Percentiles rank a stretch among this genome's conserved stretches.
These are phyloP conservation scores for Metschnikowia aberdeeniae DNA, from an alignment of 805 yeast species.

Conservation along the genomic window DNA sequence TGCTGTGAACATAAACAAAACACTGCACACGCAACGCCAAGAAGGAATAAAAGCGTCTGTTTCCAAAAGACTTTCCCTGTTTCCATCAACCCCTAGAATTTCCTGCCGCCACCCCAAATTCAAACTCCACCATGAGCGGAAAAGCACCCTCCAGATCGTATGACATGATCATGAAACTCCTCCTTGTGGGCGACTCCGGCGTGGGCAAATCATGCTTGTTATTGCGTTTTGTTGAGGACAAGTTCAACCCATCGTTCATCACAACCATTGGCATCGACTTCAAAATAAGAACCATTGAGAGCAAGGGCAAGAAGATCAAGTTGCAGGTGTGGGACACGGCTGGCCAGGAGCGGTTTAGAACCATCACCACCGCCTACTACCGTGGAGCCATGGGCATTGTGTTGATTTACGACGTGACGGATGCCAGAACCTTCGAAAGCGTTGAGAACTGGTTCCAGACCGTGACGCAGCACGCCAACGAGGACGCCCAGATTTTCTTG, in stretches of 20 bases:
- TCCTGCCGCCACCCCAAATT: background rate
- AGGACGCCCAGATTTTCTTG: constrained; percentile 87
- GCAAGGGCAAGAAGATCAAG: constrained; percentile 89
- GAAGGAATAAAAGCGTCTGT: background rate
- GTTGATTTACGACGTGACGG: constrained; percentile 79
- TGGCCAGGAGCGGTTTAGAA: constrained; percentile 94
- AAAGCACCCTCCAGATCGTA: constrained; percentile 70
- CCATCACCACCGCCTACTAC: constrained; percentile 89
- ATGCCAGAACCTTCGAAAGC: constrained; percentile 87
- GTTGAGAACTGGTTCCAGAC: constrained; percentile 94
- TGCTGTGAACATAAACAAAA: background rate
- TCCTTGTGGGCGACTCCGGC: constrained; percentile 89
- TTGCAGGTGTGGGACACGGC: constrained; percentile 97
- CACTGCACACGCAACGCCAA: constrained; percentile 3
- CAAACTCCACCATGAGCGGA: constrained; percentile 43
- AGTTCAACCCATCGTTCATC: constrained; percentile 93
- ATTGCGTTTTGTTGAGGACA: constrained; percentile 91
- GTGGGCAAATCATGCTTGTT: constrained; percentile 88
- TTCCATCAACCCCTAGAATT: too few species aligned
- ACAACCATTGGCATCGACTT: constrained; percentile 98
- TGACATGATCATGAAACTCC: constrained; percentile 86
- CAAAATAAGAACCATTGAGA: constrained; percentile 92
- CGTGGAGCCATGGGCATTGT: constrained; percentile 89
- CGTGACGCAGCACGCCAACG: constrained; percentile 94
- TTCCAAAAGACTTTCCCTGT: too few species aligned